Conservation (phyloP, 768 basidiomycete species). For the Dentipellis fragilis region DNA sequence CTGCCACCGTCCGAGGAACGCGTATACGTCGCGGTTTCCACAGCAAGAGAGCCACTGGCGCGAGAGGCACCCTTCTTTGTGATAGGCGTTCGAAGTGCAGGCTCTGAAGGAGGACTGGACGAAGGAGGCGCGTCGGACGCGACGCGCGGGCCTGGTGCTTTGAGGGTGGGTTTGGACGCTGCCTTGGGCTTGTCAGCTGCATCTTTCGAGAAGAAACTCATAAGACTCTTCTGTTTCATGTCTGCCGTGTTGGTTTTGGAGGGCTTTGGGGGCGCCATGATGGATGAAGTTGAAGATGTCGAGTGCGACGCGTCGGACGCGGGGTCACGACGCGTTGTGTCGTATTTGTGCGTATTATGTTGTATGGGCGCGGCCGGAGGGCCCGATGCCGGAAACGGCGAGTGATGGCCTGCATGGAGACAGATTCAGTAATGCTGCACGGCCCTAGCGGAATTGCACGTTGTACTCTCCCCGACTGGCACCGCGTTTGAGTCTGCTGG, state of each 20-base stretch:
- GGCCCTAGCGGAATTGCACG: too few relatives aligned
- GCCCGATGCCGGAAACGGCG: background rate
- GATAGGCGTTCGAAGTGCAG: slow-evolving; percentile 12
- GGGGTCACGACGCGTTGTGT: background rate
- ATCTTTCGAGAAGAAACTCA: background rate
- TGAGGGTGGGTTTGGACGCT: background rate
- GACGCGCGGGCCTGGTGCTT: background rate
- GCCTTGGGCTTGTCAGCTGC: background rate
- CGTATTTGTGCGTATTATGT: background rate
- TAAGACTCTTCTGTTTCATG: slow-evolving; percentile 2
- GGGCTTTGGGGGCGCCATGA: background rate
- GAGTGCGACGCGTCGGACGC: background rate
- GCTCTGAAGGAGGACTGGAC: slow-evolving; percentile 10
- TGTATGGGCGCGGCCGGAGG: background rate
- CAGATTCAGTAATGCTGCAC: too few relatives aligned
- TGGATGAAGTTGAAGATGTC: background rate
- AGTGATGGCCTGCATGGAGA: background rate
- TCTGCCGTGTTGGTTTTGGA: background rate
- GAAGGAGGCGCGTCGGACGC: slow-evolving; percentile 4
- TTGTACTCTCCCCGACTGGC: too few relatives aligned
- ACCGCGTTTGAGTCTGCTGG: too few relatives aligned
- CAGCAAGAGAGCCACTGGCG: slow-evolving; percentile 27
- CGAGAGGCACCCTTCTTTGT: slow-evolving; percentile 9
- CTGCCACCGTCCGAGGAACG: slow-evolving; percentile 38
- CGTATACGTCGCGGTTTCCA: slow-evolving; percentile 25